These are phyloP conservation scores for Mortierella sp. DNA, from an alignment of 371 early-diverging fungal genomes.

Conservation along the genomic window DNA sequence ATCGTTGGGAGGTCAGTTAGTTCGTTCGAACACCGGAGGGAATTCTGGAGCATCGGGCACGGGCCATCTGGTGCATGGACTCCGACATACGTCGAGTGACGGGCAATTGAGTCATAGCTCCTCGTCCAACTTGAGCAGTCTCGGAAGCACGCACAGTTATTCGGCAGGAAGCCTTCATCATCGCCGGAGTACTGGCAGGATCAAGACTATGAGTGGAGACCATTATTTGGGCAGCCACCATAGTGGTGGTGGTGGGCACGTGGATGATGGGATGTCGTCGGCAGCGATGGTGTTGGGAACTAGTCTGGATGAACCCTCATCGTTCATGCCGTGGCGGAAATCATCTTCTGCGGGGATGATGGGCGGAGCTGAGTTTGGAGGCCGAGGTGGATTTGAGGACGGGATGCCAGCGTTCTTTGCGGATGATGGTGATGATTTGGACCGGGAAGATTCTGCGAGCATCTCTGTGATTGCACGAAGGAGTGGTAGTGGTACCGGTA, in stretches of 20 bases:
- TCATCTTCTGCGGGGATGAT: background rate
- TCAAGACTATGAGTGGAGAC: constrained; percentile 11
- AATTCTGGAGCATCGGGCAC: background rate
- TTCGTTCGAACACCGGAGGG: background rate
- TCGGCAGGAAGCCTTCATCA: constrained; percentile 27
- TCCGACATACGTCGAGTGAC: constrained; percentile 40
- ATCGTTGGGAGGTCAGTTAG: background rate
- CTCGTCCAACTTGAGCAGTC: constrained; percentile 30
- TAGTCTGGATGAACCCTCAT: constrained; percentile 28
- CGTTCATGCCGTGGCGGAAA: constrained; percentile 18
- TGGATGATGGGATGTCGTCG: background rate
- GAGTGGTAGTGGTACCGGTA: no score
- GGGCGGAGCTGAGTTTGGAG: constrained; percentile 4
- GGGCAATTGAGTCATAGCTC: constrained; percentile 33
- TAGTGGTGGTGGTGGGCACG: no score
- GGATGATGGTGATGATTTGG: constrained; percentile 34
- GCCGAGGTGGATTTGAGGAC: constrained; percentile 34
- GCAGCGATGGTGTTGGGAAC: constrained; percentile 15
- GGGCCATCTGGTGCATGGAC: constrained; percentile 12
- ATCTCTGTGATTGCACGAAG: background rate
- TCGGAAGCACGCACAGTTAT: constrained; percentile 24
- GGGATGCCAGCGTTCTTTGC: constrained; percentile 52
- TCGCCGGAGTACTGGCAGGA: constrained; percentile 38
- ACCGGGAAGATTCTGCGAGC: background rate
- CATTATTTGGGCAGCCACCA: background rate